Base-by-base conservation (phyloP, 2,329 filamentous ascomycete species). In the Gaeumannomyces tritici region DNA sequence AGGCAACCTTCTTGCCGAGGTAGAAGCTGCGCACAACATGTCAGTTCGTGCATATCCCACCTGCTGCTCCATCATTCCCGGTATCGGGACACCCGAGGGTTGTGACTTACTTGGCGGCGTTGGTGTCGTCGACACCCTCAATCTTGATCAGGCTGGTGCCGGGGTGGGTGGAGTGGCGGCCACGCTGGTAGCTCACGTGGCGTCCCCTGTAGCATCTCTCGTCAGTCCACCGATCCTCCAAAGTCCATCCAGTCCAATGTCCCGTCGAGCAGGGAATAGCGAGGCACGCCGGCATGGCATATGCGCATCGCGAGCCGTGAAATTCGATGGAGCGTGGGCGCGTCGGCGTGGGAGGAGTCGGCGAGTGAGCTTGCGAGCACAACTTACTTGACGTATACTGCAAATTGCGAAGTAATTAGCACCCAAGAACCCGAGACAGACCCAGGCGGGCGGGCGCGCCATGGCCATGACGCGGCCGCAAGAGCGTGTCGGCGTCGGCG, bases 1-100 rank as follows among this genome's bases (percentile, higher is more conserved):
- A 99, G 78, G 95, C 95, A 78, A 98, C 88, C 84, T 93, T 93
- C 90, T 99, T 99, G 83, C 95, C 95, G 70, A 91, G 84, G 85
- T 99, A 99, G 90, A 97, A 97, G 82, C 83, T 85, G 71, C 64
- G 65, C 13, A 27, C 35, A 35, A 42, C 51, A 21, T 15, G 55
- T 57, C 33, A 61, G 60, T 28, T 54, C 42, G 11, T 11, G 15
- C n/a, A n/a, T n/a, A n/a, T 29, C 47, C 42, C 7, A 21, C 21
- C 42, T 54, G 42, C 21, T 1, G 59, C 11, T 13, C 12, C 55
- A 31, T 12, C 13, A 24, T 66, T n/a, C 27, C 47, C 51, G 24
- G 55, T n/a, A 13, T 58, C 42, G n/a, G 3, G 18, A n/a, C 42
- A n/a, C 18, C 7, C 11, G 42, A 18, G 8, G 42, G 21, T 12